Evolutionary conservation across 2,329 filamentous ascomycete species (phyloP).

Genomic region (Macrophomina tecta): DNA sequence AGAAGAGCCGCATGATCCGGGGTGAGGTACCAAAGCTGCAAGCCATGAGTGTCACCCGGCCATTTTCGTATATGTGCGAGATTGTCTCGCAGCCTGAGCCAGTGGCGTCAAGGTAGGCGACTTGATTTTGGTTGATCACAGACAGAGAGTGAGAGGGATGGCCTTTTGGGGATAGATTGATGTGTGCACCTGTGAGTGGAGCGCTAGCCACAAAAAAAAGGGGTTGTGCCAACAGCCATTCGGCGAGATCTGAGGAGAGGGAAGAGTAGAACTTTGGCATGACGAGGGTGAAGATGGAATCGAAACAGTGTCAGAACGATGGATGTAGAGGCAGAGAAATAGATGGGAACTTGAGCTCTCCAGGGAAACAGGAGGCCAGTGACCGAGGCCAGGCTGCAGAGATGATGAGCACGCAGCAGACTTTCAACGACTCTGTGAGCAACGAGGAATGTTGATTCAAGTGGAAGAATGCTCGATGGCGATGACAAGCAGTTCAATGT

Average conservation of each 20-base stretch:
- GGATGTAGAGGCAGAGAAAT: not conserved
- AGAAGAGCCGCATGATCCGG: conserved; percentile 70
- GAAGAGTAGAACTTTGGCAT: conserved; percentile 65
- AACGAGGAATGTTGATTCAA: not conserved
- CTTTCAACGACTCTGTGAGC: not conserved
- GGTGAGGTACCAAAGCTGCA: conserved; percentile 67
- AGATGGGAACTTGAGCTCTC: no score
- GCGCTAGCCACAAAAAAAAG: conserved; percentile 80
- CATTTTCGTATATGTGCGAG: conserved; percentile 77
- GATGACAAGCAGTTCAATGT: not conserved
- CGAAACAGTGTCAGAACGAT: not conserved
- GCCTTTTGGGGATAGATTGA: conserved; percentile 81
- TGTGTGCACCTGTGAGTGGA: conserved; percentile 68
- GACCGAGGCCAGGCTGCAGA: no score
- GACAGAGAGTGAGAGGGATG: conserved; percentile 67
- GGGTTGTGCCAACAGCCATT: conserved; percentile 71
- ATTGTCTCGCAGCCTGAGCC: conserved; percentile 80
- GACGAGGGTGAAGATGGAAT: not conserved
- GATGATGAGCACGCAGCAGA: no score
- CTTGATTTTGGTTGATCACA: conserved; percentile 63
- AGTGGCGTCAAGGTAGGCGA: conserved; percentile 75
- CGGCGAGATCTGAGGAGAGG: conserved; percentile 61
- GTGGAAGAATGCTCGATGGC: not conserved
- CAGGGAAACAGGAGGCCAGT: no score
- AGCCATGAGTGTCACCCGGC: conserved; percentile 76